phyloP scores from a whole-genome alignment of 768 basidiomycete species.

The Glaciozyma martinii region DNA sequence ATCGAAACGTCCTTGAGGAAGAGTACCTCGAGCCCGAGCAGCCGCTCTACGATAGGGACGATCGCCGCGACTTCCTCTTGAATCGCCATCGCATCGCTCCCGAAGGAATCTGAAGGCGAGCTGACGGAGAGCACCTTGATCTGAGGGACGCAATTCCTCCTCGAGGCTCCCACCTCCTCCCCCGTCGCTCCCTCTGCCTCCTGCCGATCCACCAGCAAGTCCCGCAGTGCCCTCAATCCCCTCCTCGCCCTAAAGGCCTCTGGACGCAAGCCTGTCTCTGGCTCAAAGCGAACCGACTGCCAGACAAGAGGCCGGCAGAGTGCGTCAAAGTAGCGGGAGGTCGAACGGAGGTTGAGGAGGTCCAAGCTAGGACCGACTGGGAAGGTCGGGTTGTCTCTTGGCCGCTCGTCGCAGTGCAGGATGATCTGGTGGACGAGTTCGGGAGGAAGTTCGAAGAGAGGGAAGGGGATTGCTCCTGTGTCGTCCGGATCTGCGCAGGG shows the following conservation, averaged over 20 bases:
- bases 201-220: background rate
- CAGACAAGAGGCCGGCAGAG: background rate
- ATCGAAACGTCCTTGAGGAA: no score
- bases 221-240: background rate
- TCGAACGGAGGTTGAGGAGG: background rate
- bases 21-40: no score
- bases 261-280: background rate
- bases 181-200: no score
- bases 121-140: no score
- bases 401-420: background rate
- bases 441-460: background rate
- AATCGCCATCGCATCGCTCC: no score
- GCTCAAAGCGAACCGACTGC: background rate
- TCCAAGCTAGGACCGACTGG: background rate
- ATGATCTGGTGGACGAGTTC: background rate
- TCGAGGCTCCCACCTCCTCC: no score
- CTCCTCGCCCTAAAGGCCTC: background rate
- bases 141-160: no score
- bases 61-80: no score
- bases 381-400: background rate
- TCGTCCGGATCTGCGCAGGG: background rate
- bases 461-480: conserved; percentile 1
- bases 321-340: background rate
- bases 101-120: no score
- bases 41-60: no score